A percentile compares a stretch with the other conserved stretches of the same genome.
Conservation (phyloP, 2,329 filamentous ascomycete species). For the Gliomastix tumulicola region DNA sequence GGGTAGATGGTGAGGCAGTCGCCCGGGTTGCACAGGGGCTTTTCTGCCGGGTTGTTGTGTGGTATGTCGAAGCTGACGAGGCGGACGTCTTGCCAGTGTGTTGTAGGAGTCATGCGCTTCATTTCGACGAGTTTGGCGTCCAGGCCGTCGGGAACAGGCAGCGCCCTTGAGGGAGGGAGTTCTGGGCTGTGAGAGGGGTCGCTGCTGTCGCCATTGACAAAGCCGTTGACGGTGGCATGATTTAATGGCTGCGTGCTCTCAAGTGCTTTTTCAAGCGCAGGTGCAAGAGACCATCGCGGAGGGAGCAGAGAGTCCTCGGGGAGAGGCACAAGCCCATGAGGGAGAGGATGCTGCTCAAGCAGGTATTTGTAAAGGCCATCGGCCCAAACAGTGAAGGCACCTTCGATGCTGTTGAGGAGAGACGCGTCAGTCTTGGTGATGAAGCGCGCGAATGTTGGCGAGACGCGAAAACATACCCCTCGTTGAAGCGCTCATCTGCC, state of each 20-base stretch:
- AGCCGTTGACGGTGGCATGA: too few species aligned
- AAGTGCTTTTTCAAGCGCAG: too few species aligned
- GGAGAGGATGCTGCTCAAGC: constrained; percentile 61
- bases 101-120: constrained; percentile 61
- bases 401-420: constrained; percentile 66
- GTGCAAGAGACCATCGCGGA: constrained; percentile 52
- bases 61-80: constrained; percentile 57
- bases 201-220: too few species aligned
- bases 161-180: constrained; percentile 20
- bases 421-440: too few species aligned
- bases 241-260: too few species aligned
- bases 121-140: constrained; percentile 58
- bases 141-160: constrained; percentile 52
- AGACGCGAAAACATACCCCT: constrained; percentile 80
- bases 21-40: constrained; percentile 53
- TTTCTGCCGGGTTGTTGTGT: constrained; percentile 6
- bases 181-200: constrained; percentile 6
- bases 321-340: constrained; percentile 60
- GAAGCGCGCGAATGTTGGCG: too few species aligned
- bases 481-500: constrained; percentile 87
- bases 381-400: constrained; percentile 73
- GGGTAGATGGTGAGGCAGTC: constrained; percentile 78
- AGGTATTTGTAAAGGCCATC: constrained; percentile 60
- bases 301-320: constrained; percentile 67
- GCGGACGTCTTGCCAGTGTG: constrained; percentile 93